These are phyloP conservation scores for Bruguiera gymnorhiza DNA, from an alignment of 345 rosid genomes.

Conservation along the genomic window DNA sequence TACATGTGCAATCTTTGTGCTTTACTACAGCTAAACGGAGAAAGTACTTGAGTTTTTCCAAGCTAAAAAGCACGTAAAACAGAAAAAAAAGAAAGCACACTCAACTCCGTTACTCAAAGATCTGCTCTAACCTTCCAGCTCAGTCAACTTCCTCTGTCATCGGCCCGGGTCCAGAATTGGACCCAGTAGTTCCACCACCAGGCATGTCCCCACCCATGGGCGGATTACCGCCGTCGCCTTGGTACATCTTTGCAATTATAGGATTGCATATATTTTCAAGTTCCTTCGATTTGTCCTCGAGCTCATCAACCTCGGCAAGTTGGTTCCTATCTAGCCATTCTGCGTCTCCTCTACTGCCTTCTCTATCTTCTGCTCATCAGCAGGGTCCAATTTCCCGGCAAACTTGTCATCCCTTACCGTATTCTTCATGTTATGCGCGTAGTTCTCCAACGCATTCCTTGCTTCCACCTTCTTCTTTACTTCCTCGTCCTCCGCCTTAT, in stretches of 20 bases:
- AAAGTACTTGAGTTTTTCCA: too few species aligned
- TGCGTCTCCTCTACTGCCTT: conserved; percentile 7
- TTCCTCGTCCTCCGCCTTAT: conserved; percentile 4
- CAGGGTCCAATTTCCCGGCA: conserved; percentile 4
- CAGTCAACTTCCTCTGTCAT: conserved; percentile 14
- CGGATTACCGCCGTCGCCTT: conserved; percentile 1
- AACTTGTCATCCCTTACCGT: conserved; percentile 12
- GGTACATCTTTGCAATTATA: conserved; percentile 10
- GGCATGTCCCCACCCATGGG: conserved; percentile 9
- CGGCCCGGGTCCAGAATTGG: conserved; percentile 1
- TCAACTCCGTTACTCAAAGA: too few species aligned
- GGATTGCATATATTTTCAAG: conserved; percentile 10
- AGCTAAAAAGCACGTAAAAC: too few species aligned
- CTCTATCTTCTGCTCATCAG: conserved; percentile 3
- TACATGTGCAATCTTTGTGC: too few species aligned
- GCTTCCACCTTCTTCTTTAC: conserved; percentile 17
- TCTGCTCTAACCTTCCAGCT: not conserved
- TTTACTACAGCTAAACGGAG: too few species aligned
- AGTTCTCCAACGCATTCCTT: conserved; percentile 11
- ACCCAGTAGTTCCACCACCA: conserved; percentile 3
- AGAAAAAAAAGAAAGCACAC: too few species aligned
- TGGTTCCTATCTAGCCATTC: conserved; percentile 17
- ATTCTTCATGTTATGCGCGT: conserved; percentile 12
- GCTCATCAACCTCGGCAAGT: conserved; percentile 16
- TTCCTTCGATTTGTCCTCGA: conserved; percentile 8